These are phyloP conservation scores for Quercus cerris DNA, from an alignment of 306 rosid genomes.

Conservation along the genomic window DNA sequence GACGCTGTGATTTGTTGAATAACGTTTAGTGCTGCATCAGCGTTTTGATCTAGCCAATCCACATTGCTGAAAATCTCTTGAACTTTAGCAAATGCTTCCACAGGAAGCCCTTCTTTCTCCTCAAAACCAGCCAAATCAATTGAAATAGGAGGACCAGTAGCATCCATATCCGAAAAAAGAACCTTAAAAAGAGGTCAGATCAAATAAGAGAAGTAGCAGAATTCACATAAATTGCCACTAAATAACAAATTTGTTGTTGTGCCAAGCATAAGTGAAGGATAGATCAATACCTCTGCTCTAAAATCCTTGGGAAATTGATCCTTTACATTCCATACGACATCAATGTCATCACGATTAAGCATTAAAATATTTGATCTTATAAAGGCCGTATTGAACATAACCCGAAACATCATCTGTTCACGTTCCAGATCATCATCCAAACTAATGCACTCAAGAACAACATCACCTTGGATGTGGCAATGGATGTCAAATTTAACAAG, in stretches of 20 bases:
- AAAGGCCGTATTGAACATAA: slow-evolving; percentile 96
- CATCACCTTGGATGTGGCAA: slow-evolving; percentile 96
- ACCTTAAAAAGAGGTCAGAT: slow-evolving; percentile 43
- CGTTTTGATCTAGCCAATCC: slow-evolving; percentile 79
- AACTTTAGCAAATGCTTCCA: slow-evolving; percentile 90
- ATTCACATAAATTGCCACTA: slow-evolving; percentile 31
- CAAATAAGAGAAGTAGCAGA: slow-evolving; percentile 54
- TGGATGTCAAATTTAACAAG: slow-evolving; percentile 89
- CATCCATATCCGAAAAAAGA: slow-evolving; percentile 93
- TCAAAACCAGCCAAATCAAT: slow-evolving; percentile 64
- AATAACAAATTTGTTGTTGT: slow-evolving; percentile 21
- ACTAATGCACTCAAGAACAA: slow-evolving; percentile 90
- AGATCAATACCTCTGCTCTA: slow-evolving; percentile 85
- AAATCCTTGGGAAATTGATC: slow-evolving; percentile 81
- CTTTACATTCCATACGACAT: slow-evolving; percentile 70
- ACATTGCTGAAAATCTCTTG: slow-evolving; percentile 85
- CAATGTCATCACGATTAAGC: slow-evolving; percentile 91
- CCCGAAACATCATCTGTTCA: slow-evolving; percentile 91
- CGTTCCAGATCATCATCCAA: slow-evolving; percentile 76
- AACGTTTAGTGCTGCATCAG: slow-evolving; percentile 52
- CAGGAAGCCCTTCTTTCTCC: slow-evolving; percentile 90
- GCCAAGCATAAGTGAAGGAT: slow-evolving; percentile 16
- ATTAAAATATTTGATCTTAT: slow-evolving; percentile 95
- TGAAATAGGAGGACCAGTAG: slow-evolving; percentile 58
- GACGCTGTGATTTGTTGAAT: slow-evolving; percentile 67